Evolutionary conservation across 768 basidiomycete species (phyloP), one percentile per base, ranked within the genome.

Genomic region (Mycena maculata): DNA sequence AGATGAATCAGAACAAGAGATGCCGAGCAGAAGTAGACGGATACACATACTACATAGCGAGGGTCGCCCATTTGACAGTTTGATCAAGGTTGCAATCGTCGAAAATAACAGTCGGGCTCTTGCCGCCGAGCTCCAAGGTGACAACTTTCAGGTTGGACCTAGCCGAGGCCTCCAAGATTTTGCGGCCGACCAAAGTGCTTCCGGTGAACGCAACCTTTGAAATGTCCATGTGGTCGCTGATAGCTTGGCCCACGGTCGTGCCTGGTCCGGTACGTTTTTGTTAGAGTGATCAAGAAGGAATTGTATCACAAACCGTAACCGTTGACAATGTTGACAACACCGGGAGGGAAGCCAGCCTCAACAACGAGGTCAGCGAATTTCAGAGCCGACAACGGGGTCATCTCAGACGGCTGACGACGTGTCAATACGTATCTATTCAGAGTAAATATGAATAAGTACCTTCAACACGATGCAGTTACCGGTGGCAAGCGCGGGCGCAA

Each of bases 201-300:
- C 94, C 95, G 0, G 95, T 97, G 82, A 97, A 96, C 0, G 94
- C 91, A 30, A 95, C 84, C 81, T 92, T 92, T 65, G 87, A 85
- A 70, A 93, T 79, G 15, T 71, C 79, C 69, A 82, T 82, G 79
- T 92, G 90, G 38, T 82, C 79, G 6, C 84, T 74, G 60, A 93
- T 87, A 30, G 91, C 89, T 41, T 89, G 75, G 0, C 92, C 92
- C 20, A 86, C 90, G 20, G 84, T 85, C 33, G 44, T 33, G 36
- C 67, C 67, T 69, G 30, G 11, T 20, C 38, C n/a, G n/a, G 30
- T 5, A 25, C 7, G 25, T 28, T 55, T n/a, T 9, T 20, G 18
- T 3, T 10, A 16, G 22, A 60, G 15, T 2, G 12, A 22, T 23
- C 12, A 25, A 2, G 10, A 11, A 54, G 86, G 78, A 74, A 50